Evolutionary conservation across 2,329 filamentous ascomycete genomes (phyloP).

Genomic region (Stemphylium lycopersici): DNA sequence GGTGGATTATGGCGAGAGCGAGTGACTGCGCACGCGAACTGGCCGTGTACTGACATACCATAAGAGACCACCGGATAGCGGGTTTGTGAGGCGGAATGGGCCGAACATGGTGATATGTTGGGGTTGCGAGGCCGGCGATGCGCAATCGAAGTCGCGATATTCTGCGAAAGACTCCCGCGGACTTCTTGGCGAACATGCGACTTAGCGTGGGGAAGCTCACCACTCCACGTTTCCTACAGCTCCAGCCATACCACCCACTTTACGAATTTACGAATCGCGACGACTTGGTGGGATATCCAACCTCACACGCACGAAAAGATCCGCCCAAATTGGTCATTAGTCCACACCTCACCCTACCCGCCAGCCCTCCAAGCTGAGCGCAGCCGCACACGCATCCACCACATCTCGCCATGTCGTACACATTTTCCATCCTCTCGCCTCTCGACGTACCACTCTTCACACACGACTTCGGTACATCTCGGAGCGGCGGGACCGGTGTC

Average conservation of each 20-base stretch:
- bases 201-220: slow-evolving; percentile 33
- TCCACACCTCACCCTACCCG: too few relatives aligned
- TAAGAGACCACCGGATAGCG: slow-evolving; percentile 48
- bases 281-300: too few relatives aligned
- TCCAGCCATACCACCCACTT: background rate
- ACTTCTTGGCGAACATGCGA: slow-evolving; percentile 39
- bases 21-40: background rate
- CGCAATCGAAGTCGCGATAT: slow-evolving; percentile 24
- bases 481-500: slow-evolving; percentile 91
- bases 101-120: slow-evolving; percentile 46
- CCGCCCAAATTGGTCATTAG: too few relatives aligned
- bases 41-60: slow-evolving; percentile 33
- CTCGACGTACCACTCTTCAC: slow-evolving; percentile 97
- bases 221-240: slow-evolving; percentile 2
- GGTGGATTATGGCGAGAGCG: background rate
- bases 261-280: slow-evolving; percentile 2
- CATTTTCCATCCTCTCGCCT: slow-evolving; percentile 95
- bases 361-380: background rate
- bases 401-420: slow-evolving; percentile 79
- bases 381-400: background rate
- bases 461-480: slow-evolving; percentile 95
- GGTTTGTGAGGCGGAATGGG: slow-evolving; percentile 49
- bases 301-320: too few relatives aligned
- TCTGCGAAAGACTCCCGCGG: slow-evolving; percentile 37
- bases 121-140: slow-evolving; percentile 13